phyloP scores from a whole-genome alignment of 805 yeast species.

The Candida suzukii region DNA sequence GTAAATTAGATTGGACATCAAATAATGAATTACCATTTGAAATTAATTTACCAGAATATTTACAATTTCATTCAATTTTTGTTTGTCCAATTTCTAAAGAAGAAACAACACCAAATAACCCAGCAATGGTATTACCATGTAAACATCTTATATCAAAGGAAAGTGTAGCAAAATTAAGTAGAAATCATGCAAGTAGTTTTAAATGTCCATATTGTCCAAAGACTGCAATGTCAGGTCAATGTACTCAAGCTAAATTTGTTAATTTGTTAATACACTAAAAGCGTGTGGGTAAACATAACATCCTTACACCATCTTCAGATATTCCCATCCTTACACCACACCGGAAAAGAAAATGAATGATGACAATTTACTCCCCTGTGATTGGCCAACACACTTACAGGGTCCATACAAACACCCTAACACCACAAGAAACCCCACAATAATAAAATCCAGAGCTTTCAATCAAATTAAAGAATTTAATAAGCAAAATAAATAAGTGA shows the following conservation, averaged over 20 bases:
- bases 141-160: conserved; percentile 51
- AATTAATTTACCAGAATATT: conserved; percentile 42
- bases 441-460: too few relatives aligned
- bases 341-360: not conserved
- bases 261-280: too few relatives aligned
- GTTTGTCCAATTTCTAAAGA: conserved; percentile 69
- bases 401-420: too few relatives aligned
- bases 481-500: too few relatives aligned
- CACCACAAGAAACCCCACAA: too few relatives aligned
- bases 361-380: not conserved
- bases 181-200: conserved; percentile 33
- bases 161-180: conserved; percentile 40
- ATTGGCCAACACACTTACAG: not conserved
- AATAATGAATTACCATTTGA: conserved; percentile 57
- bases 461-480: too few relatives aligned
- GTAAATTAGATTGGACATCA: conserved; percentile 47
- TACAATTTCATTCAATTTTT: conserved; percentile 58
- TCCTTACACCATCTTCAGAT: too few relatives aligned
- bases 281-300: too few relatives aligned
- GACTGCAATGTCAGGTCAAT: conserved; percentile 33
- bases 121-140: conserved; percentile 58
- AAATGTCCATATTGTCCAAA: conserved; percentile 72
- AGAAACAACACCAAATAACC: conserved; percentile 51
- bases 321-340: not conserved
- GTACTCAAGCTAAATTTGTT: conserved; percentile 38